Evolutionary conservation across 208 protist species (phyloP).

Genomic region (Crithidia expoeki): DNA sequence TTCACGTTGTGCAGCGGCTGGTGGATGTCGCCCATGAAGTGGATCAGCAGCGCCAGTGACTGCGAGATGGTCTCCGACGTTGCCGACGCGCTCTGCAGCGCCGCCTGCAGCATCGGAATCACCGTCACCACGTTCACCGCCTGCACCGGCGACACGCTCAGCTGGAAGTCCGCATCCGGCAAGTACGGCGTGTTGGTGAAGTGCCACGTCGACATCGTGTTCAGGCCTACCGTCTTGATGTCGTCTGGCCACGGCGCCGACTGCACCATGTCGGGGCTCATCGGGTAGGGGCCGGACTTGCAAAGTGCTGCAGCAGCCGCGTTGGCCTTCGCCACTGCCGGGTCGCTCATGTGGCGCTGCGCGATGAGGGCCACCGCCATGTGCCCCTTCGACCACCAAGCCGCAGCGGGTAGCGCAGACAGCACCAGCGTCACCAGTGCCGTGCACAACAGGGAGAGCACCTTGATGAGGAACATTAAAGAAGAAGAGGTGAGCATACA

Average conservation of each 20-base stretch:
- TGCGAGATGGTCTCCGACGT: slow-evolving; percentile 13
- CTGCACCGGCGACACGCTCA: slow-evolving; percentile 25
- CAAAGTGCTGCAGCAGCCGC: slow-evolving; percentile 2
- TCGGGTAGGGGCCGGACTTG: slow-evolving; percentile 41
- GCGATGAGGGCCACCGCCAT: slow-evolving; percentile 66
- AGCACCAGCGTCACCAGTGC: background rate
- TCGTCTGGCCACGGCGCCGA: slow-evolving; percentile 56
- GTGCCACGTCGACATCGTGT: slow-evolving; percentile 49
- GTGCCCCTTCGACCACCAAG: slow-evolving; percentile 61
- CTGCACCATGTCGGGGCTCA: slow-evolving; percentile 51
- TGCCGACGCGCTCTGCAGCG: slow-evolving; percentile 7
- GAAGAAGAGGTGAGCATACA: too few relatives aligned
- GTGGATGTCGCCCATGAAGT: slow-evolving; percentile 62
- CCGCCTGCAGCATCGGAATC: slow-evolving; percentile 33
- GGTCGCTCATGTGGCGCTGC: slow-evolving; percentile 27
- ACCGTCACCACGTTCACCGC: slow-evolving; percentile 45
- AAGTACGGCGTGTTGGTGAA: slow-evolving; percentile 54
- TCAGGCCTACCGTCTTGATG: slow-evolving; percentile 34
- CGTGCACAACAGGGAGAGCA: slow-evolving; percentile 5
- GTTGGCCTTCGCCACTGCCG: slow-evolving; percentile 22
- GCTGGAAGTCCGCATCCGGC: slow-evolving; percentile 15
- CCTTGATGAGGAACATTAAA: background rate
- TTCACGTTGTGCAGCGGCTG: slow-evolving; percentile 43
- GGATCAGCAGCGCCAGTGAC: slow-evolving; percentile 45
- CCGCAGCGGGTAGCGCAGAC: slow-evolving; percentile 5